phyloP scores from a whole-genome alignment of 768 basidiomycete genomes.

The Rhizopogon roseolus region DNA sequence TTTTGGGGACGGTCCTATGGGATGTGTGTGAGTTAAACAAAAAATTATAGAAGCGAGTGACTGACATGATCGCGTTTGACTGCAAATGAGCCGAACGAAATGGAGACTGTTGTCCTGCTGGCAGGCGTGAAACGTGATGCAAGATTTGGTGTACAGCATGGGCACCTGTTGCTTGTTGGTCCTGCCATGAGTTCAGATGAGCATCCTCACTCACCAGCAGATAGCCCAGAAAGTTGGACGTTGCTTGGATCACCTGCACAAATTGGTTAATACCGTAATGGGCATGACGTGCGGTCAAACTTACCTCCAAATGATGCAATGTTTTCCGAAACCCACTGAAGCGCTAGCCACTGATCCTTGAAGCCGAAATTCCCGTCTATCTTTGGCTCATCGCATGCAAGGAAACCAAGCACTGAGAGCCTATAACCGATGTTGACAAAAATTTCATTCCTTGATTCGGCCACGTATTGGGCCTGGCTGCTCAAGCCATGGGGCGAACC shows the following conservation, averaged over 20 bases:
- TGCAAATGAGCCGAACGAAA: constrained; percentile 64
- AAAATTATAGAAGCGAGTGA: not conserved
- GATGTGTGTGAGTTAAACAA: not conserved
- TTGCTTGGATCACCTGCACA: constrained; percentile 51
- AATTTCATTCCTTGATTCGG: constrained; percentile 60
- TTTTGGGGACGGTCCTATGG: constrained; percentile 51
- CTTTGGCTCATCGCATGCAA: constrained; percentile 58
- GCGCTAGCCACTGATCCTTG: constrained; percentile 77
- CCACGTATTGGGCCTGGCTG: constrained; percentile 62
- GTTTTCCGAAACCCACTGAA: constrained; percentile 69
- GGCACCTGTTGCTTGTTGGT: constrained; percentile 38
- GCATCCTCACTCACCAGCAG: constrained; percentile 45
- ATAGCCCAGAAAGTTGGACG: constrained; percentile 64
- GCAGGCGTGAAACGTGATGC: constrained; percentile 62
- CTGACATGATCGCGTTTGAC: constrained; percentile 72
- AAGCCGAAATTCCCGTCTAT: constrained; percentile 77
- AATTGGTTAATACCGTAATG: not conserved
- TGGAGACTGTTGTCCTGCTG: constrained; percentile 50
- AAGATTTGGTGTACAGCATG: constrained; percentile 75
- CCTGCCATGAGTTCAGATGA: not conserved
- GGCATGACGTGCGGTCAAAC: constrained; percentile 1
- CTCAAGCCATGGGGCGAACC: constrained; percentile 64
- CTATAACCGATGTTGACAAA: constrained; percentile 79
- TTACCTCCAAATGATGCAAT: constrained; percentile 66
- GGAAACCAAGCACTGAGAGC: constrained; percentile 71